Evolutionary conservation across 2,329 filamentous ascomycete genomes (phyloP), one percentile per base, ranked within the genome.

Genomic region (Aspergillus fischeri): DNA sequence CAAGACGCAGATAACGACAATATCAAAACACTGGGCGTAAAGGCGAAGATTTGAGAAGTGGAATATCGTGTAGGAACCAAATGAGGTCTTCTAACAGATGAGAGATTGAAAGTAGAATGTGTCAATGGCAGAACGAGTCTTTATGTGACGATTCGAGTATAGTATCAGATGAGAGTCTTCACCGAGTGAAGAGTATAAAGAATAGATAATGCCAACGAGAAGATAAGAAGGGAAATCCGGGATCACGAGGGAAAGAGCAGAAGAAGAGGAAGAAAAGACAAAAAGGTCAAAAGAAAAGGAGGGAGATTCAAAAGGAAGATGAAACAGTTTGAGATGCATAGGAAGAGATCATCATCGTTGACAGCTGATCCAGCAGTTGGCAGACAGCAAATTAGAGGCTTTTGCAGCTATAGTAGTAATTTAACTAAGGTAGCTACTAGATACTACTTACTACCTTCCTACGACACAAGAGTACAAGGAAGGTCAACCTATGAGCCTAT

Each of bases 271-370:
- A 53, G 44, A 54, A 51, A 29, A 56, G 42, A 44, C 41, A 49
- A 50, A 49, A 50, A 47, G 28, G 17, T 27, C 32, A 29, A 29
- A 25, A 20, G 28, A 54, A 38, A 57, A 42, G 47, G 29, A 54
- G 47, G 44, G 51, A 42, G 45, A 42, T 17, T 32, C 53, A 47
- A 45, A 35, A 58, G 50, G 59, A 52, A 63, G 59, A 64, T 65
- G 65, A 65, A 66, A 66, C 65, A 53, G 47, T 53, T 60, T 55
- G 54, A 55, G 57, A 65, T 63, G 61, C 61, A 65, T 60, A 58
- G 59, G 53, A 57, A 60, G 56, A 62, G 65, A 67, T 67, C 65
- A 65, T 61, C 64, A 51, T 60, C 57, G 60, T 52, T 66, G 63
- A 66, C 64, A 66, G 64, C 59, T 65, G 60, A 62, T 64, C 57